These are phyloP conservation scores for Sugiyamaella xylanicola DNA, from an alignment of 1,139 yeast genomes.

Conservation along the genomic window DNA sequence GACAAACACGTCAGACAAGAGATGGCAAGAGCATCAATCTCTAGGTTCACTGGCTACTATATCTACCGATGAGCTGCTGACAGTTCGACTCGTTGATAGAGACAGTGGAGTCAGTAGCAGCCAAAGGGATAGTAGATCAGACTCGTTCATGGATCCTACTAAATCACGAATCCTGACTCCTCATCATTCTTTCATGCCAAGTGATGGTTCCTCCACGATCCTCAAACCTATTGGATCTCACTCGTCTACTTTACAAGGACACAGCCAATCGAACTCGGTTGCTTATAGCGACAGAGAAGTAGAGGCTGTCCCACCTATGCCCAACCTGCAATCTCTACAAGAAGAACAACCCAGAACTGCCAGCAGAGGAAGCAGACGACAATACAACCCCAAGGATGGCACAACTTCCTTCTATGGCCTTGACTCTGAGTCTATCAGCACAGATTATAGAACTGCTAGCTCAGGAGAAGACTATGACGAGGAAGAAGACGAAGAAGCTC, in stretches of 20 bases:
- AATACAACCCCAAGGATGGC: conserved; percentile 5
- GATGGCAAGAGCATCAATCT: conserved; percentile 59
- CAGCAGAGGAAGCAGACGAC: neutral
- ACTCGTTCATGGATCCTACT: conserved; percentile 36
- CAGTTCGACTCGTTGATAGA: conserved; percentile 65
- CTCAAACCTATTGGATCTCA: conserved; percentile 32
- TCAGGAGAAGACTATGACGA: conserved; percentile 30
- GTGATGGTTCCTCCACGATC: conserved; percentile 31
- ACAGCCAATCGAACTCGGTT: conserved; percentile 20
- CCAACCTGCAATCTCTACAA: conserved; percentile 18
- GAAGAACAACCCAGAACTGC: conserved; percentile 16
- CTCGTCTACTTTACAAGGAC: conserved; percentile 29
- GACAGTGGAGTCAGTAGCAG: conserved; percentile 26
- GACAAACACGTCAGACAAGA: conserved; percentile 45
- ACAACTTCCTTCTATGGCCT: conserved; percentile 19
- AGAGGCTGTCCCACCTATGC: conserved; percentile 12
- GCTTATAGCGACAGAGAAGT: conserved; percentile 15
- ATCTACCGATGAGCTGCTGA: conserved; percentile 79
- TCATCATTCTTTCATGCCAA: conserved; percentile 31
- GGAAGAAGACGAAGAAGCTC: conserved; percentile 25
- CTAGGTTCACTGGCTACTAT: conserved; percentile 79
- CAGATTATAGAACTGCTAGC: conserved; percentile 32
- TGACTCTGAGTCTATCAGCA: conserved; percentile 20
- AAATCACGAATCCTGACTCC: conserved; percentile 33
- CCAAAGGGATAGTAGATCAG: conserved; percentile 20